Base-by-base conservation (phyloP, 2,329 filamentous ascomycete genomes). In the Stemphylium beticola region DNA sequence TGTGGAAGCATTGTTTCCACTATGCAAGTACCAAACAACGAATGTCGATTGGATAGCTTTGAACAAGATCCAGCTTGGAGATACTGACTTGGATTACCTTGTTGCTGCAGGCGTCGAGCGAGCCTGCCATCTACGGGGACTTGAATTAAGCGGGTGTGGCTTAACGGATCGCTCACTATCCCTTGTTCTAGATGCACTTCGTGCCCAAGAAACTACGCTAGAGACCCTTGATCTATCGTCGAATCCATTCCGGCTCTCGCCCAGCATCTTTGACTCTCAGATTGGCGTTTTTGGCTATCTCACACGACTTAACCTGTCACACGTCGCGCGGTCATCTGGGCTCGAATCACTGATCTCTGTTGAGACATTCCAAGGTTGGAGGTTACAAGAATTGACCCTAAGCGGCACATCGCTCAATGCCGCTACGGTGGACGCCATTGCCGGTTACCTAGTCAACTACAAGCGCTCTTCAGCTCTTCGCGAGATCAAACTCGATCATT, bases 41-140 rank as follows among this genome's bases (percentile, higher is more conserved):
- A 88, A 86, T 63, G 84, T 90, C 15, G 86, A 89, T 68, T 91
- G 88, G 87, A 83, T 91, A 48, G 81, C 84, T 18, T 74, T 91
- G 54, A 90, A 86, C 56, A 86, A 86, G 11, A 87, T 90, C 57
- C 82, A 84, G 55, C 81, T 91, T n/a, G 87, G 86, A 36, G 88
- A 91, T 49, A 85, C 85, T 0, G 88, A 91, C 72, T 76, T 90
- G 48, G 88, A 90, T 58, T 84, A 84, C 61, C 65, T 88, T 40
- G 85, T 89, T 39, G 86, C 87, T 60, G 86, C 87, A n/a, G 85
- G 87, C 9, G 86, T 87, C 1, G 85, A 89, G 56, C 80, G 82
- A 60, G 79, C 78, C 22, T 88, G 87, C 52, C 85, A 87, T 64
- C 78, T 91, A 48, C 84, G 88, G 42, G 87, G 86, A 1, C 78